phyloP scores from a whole-genome alignment of 179 eudicot species.

The Patellifolia procumbens region DNA sequence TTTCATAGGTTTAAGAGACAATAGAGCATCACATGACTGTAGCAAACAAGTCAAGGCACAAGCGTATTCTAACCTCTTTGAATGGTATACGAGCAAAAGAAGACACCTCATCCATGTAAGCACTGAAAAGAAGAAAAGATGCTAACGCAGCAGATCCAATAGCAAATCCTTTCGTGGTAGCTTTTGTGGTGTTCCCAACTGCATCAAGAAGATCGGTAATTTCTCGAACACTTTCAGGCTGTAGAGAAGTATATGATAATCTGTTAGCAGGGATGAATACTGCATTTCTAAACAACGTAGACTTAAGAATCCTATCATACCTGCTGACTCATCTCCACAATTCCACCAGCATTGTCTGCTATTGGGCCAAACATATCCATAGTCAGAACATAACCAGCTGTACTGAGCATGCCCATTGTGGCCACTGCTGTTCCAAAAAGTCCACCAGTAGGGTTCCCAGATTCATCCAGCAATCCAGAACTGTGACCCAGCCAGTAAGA shows the following conservation, averaged over 20 bases:
- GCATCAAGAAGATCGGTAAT: conserved; percentile 98
- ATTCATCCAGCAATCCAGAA: conserved; percentile 90
- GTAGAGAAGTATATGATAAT: conserved; percentile 26
- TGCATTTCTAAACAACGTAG: too few species aligned
- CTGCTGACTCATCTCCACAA: conserved; percentile 99
- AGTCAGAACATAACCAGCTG: conserved; percentile 97
- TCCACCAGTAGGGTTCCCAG: conserved; percentile 94
- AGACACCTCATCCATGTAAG: conserved; percentile 98
- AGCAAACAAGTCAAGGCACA: conserved; percentile 19
- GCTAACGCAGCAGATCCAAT: conserved; percentile 99
- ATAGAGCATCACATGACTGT: conserved; percentile 13
- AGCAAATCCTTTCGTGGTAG: conserved; percentile 98
- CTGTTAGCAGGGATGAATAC: too few species aligned
- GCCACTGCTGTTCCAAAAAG: conserved; percentile 99
- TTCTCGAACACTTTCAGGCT: conserved; percentile 98
- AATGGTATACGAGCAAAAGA: conserved; percentile 74
- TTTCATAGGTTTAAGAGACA: conserved; percentile 14
- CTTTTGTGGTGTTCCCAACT: conserved; percentile 98
- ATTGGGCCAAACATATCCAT: conserved; percentile 99
- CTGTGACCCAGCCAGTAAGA: conserved; percentile 95
- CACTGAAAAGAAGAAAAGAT: conserved; percentile 96
- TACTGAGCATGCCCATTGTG: conserved; percentile 99
- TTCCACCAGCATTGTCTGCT: conserved; percentile 99
- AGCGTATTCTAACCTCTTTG: conserved; percentile 56
- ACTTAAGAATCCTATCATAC: conserved; percentile 32